Base-by-base conservation (phyloP, 2,329 filamentous ascomycete genomes). In the Plectosphaerella cucumerina region DNA sequence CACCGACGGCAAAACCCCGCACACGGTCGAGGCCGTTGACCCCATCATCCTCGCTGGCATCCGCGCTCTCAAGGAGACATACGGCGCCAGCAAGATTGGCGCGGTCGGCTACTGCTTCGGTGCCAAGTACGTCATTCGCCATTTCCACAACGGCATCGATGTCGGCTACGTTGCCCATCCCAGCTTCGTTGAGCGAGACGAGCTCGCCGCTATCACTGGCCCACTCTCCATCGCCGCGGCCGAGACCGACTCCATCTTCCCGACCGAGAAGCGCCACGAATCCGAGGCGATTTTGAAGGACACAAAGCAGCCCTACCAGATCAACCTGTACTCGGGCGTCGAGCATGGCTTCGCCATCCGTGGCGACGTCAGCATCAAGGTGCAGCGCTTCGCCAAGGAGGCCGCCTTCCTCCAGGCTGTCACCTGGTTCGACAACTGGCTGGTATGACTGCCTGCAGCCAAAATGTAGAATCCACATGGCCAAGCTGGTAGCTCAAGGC, bases 401-500 rank as follows among this genome's bases (percentile, higher is more conserved):
- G 82, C 87, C 70, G 89, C 90, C 5, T 94, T 94, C 65, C 62
- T 77, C 56, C 90, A 94, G 75, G 89, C 89, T 34, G 75, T 91
- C 48, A 66, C 74, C 48, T 95, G 90, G 90, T 91, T 95, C 59
- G 78, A 88, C 58, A 74, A 84, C 66, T 75, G 79, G 65, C 65
- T 87, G 54, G 17, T 64, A 45, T 68, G 53, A 66, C 44, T 54
- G 39, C 39, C 26, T 4, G 8, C 12, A 31, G 26, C 8, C 4
- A 31, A 31, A 31, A 8, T 31, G 26, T 31, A 31, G 26, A 31
- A 31, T 31, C 26, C 26, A 31, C 26, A 31, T 31, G 26, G 26
- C 26, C 26, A 31, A 31, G 26, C 26, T 9, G 26, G 26, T 11
- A 31, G 26, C 26, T 31, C 26, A 11, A 9, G 8, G 26, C 26